These are phyloP conservation scores for Bruguiera sexangula DNA, from an alignment of 345 rosid species.

Conservation along the genomic window DNA sequence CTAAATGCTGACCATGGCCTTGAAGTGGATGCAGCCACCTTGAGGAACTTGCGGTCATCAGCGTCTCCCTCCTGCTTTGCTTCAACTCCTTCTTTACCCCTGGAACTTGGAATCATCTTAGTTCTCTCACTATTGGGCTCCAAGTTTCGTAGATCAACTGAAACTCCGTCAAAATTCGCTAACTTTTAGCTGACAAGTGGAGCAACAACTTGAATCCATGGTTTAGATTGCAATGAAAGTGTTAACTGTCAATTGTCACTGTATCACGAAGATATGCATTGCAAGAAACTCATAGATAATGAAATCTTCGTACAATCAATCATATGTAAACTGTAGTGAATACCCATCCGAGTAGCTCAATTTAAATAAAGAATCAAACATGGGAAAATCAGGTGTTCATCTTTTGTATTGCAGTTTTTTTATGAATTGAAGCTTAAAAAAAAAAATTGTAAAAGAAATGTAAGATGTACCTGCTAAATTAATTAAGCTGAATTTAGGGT, in stretches of 20 bases:
- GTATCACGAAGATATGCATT: no score
- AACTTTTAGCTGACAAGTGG: neutral
- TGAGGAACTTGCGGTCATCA: neutral
- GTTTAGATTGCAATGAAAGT: neutral
- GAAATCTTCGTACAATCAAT: no score
- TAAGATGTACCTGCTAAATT: neutral
- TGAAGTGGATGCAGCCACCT: conserved; percentile 30
- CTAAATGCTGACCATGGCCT: conserved; percentile 91
- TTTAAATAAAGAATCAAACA: no score
- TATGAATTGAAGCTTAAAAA: neutral
- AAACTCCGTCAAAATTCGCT: neutral
- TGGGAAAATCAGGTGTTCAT: neutral
- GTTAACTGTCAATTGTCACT: no score
- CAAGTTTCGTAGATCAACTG: neutral
- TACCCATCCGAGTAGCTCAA: no score
- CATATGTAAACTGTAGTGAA: no score
- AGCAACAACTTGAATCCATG: neutral
- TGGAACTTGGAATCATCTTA: conserved; percentile 54
- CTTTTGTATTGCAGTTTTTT: neutral
- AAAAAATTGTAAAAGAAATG: neutral
- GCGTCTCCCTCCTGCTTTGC: conserved; percentile 58
- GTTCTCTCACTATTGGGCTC: conserved; percentile 33
- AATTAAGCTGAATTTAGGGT: conserved; percentile 6
- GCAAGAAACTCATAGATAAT: no score
- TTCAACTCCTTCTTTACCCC: conserved; percentile 36